These are phyloP conservation scores for Pythium folliculosum DNA, from an alignment of 352 stramenopile genomes.

Conservation along the genomic window DNA sequence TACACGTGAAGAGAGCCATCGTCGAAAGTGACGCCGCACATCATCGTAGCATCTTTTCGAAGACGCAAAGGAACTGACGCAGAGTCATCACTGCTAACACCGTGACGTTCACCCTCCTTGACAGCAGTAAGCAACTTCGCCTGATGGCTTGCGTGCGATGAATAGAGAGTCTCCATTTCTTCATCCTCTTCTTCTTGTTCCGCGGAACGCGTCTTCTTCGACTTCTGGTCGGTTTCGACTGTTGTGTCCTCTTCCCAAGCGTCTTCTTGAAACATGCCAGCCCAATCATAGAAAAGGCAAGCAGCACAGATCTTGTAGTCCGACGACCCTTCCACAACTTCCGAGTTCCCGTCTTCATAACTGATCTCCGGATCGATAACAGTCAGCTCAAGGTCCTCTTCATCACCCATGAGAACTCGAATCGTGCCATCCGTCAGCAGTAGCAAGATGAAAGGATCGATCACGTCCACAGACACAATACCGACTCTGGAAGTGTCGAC, in stretches of 20 bases:
- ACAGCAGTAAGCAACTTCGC: conserved; percentile 27
- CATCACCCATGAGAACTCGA: conserved; percentile 78
- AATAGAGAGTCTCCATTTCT: conserved; percentile 76
- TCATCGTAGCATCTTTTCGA: conserved; percentile 65
- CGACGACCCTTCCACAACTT: conserved; percentile 23
- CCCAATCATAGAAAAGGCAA: conserved; percentile 86
- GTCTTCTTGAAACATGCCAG: conserved; percentile 73
- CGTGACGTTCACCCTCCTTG: conserved; percentile 27
- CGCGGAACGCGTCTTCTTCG: conserved; percentile 21
- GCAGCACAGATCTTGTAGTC: conserved; percentile 53
- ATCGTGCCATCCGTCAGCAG: conserved; percentile 81
- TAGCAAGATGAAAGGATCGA: conserved; percentile 83
- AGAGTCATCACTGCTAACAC: conserved; percentile 34
- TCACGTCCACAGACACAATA: conserved; percentile 83
- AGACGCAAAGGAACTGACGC: conserved; percentile 55
- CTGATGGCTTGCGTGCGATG: conserved; percentile 44
- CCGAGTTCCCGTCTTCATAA: conserved; percentile 42
- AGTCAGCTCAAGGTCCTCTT: conserved; percentile 80
- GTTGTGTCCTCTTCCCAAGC: conserved; percentile 57
- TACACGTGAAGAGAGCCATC: conserved; percentile 83
- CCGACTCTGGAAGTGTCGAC: conserved; percentile 69
- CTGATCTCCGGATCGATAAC: conserved; percentile 76
- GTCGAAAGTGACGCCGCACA: conserved; percentile 83
- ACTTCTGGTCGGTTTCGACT: conserved; percentile 31
- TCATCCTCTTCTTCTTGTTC: conserved; percentile 55